phyloP scores from a whole-genome alignment of 495 filamentous ascomycete species.

The Filosporella fistucella region DNA sequence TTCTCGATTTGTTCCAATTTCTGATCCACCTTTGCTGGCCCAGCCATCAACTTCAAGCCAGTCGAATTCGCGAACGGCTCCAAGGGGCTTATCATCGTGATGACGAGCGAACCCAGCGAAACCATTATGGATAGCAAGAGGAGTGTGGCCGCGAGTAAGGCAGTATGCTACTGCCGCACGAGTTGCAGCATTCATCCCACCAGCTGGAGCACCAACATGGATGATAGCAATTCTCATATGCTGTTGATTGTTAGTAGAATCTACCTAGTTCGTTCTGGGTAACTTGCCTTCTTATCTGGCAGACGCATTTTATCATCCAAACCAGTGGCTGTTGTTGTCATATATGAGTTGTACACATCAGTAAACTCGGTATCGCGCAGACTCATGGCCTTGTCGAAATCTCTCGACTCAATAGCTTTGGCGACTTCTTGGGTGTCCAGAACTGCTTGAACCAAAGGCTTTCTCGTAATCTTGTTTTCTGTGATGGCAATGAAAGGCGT shows the following conservation, averaged over 20 bases:
- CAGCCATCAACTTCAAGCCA: slow-evolving; percentile 96
- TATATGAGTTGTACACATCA: slow-evolving; percentile 86
- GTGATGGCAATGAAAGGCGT: slow-evolving; percentile 92
- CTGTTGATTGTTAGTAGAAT: slow-evolving; percentile 33
- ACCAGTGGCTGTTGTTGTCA: slow-evolving; percentile 70
- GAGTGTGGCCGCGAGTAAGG: slow-evolving; percentile 84
- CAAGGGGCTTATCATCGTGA: slow-evolving; percentile 73
- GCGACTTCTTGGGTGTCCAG: slow-evolving; percentile 78
- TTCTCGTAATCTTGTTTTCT: slow-evolving; percentile 95
- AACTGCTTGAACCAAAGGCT: slow-evolving; percentile 85
- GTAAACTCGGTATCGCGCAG: slow-evolving; percentile 90
- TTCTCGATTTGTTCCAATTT: slow-evolving; percentile 96
- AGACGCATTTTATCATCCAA: slow-evolving; percentile 44
- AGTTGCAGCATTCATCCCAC: slow-evolving; percentile 97
- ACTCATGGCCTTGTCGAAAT: slow-evolving; percentile 81
- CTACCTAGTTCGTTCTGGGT: neutral
- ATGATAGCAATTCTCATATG: slow-evolving; percentile 92
- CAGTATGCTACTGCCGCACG: slow-evolving; percentile 96
- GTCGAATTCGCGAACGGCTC: slow-evolving; percentile 75
- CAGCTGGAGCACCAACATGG: slow-evolving; percentile 96
- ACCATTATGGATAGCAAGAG: slow-evolving; percentile 91
- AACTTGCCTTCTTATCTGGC: slow-evolving; percentile 65
- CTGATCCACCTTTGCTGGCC: slow-evolving; percentile 94
- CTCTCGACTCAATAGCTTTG: slow-evolving; percentile 69
- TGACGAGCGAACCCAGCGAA: slow-evolving; percentile 94